Base-by-base conservation (phyloP, 2,329 filamentous ascomycete genomes). In the Cytospora chrysosperma region DNA sequence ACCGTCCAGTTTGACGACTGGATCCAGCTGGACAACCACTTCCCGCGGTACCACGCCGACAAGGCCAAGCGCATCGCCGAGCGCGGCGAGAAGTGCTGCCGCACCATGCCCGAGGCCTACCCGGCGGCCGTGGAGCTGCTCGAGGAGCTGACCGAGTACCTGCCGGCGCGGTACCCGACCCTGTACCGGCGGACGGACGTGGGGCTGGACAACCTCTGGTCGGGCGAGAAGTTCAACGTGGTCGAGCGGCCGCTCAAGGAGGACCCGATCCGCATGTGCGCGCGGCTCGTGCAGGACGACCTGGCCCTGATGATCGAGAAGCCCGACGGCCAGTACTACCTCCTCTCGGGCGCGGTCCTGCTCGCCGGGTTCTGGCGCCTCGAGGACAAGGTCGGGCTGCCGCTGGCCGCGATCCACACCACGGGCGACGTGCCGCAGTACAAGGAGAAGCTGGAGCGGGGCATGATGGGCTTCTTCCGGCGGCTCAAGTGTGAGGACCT, bases 21-120 rank as follows among this genome's bases (percentile, higher is more conserved):
- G 91, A 92, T 94, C 70, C 90, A 96, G 75, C 83, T 96, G 28
- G 92, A 96, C 75, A 93, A 90, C 71, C 83, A 93, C 54, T 96
- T 86, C 73, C 82, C 87, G 1, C 85, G 84, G 59, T 96, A 82
- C 72, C 91, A 96, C 75, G 82, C 81, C 34, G 84, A 89, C 67
- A 96, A 96, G 75, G 81, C 83, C 1, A 77, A 78, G 17, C 85
- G 92, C 0, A 90, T 96, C 55, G 70, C 72, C 17, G 85, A 91
- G 67, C 83, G 91, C 0, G 89, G 86, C 0, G 66, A 75, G 0
- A 90, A 89, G 73, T 92, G 89, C 76, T 88, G 86, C 71, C 76
- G 76, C 17, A 94, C 91, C 0, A 83, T 86, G 2, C 88, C 90
- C 0, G 84, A 89, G 66, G 90, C 89, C 1, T 88, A 84, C 72